Evolutionary conservation across 1,284 basidiomycete species (phyloP), one percentile per base, ranked within the genome.

Genomic region (Spongispora temasekensis): DNA sequence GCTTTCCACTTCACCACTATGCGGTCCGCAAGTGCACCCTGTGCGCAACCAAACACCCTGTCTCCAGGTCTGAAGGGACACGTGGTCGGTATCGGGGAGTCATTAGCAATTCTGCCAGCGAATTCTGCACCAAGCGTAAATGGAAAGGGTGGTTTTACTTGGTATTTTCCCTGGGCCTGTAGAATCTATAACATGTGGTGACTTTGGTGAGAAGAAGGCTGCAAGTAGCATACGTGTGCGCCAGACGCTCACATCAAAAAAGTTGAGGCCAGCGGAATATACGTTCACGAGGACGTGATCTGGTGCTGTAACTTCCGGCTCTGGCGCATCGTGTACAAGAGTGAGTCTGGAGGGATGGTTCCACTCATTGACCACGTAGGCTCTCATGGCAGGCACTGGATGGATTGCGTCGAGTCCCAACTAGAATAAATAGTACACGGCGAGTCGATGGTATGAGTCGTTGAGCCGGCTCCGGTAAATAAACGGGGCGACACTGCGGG

Each of bases 131-230:
- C 94, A 8, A 94, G 83, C 12, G 87, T 81, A 77, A 95, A 97
- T 0, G 95, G 95, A 55, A 94, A 81, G 0, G 91, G 84, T 0
- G 92, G 93, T 71, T 95, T 89, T 61, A 77, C 78, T 74, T 97
- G 94, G 72, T 96, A 91, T 80, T 91, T 94, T 56, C 94, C 94
- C 77, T 95, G 91, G 1, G 89, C 79, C 78, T 94, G 92, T 27
- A 95, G 77, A 65, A 94, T 93, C 89, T 91, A 65, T n/a, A n/a
- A n/a, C 23, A 31, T 28, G 9, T 28, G 40, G 37, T n/a, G 42
- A 55, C 17, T 17, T 27, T 6, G 32, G 31, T 55, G 19, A 35
- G 61, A 42, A 21, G 60, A 34, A 55, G 19, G 31, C 35, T 23
- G 51, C 6, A 23, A 37, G 13, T 35, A 37, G 1, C 23, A 28